Evolutionary conservation across 2,329 filamentous ascomycete species (phyloP), one percentile per base, ranked within the genome.

Genomic region (Talaromyces sp.): DNA sequence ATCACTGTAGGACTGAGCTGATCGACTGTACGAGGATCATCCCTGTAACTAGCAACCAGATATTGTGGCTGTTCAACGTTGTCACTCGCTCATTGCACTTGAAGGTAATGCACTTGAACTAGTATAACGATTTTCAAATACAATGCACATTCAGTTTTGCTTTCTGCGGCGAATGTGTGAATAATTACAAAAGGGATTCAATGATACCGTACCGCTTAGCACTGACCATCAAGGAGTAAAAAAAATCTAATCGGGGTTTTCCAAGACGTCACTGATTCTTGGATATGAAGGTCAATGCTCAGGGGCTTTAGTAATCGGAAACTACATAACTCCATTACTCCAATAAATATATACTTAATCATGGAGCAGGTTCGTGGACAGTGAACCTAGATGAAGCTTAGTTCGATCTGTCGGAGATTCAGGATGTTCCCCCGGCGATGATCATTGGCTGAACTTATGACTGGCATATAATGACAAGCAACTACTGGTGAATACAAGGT

Each of bases 331-430:
- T 14, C 14, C 27, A 50, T 35, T 33, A 54, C 10, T n/a, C n/a
- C 50, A 37, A 19, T 14, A 19, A 19, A 54, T n/a, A 11, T 19
- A 35, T 22, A 10, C 14, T 33, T 19, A 35, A 35, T 37, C 4
- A 19, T 33, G 19, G 19, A 47, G 45, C 19, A 24, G 19, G 19
- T 47, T 24, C 6, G 7, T 24, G 19, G 19, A 39, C 37, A 24
- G 45, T 27, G 41, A 16, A 54, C 31, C 16, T 33, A 5, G 16
- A 22, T 35, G 27, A 54, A 16, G 50, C 35, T 54, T 54, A 54
- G 60, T 54, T 16, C 35, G 45, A 62, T 62, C 47, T 43, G 33
- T 24, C 60, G 60, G 60, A 54, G 35, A 54, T 62, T 22, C 47
- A 54, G 10, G 10, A 13, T 33, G 14, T 8, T 62, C 27, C 60